Evolutionary conservation across 306 rosid species (phyloP).

Genomic region (Quercus robur): DNA sequence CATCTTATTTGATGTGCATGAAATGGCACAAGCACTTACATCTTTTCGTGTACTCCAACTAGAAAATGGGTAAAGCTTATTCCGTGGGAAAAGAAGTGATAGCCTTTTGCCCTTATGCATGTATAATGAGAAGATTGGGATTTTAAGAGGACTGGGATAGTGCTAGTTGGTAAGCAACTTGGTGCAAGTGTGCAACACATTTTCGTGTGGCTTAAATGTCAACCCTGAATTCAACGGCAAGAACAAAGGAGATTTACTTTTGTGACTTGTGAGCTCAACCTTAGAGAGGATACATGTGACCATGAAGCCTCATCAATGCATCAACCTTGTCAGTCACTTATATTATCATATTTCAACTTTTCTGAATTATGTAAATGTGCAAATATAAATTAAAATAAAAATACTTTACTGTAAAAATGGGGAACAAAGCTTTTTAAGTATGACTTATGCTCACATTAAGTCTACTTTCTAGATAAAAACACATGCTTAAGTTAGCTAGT

Average conservation of each 20-base stretch:
- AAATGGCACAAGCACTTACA: neutral
- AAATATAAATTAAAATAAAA: no score
- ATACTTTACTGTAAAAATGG: no score
- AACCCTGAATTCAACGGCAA: constrained; percentile 27
- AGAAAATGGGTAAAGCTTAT: no score
- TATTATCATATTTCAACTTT: neutral
- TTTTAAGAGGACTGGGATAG: neutral
- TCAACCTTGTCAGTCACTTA: neutral
- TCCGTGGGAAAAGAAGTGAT: no score
- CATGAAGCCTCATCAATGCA: neutral
- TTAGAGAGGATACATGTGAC: constrained; percentile 19
- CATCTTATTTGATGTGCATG: neutral
- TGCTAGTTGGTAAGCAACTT: neutral
- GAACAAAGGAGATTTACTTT: neutral
- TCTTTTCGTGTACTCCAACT: neutral
- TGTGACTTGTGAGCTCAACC: constrained; percentile 12
- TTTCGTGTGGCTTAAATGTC: constrained; percentile 23
- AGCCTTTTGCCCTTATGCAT: no score
- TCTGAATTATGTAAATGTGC: no score
- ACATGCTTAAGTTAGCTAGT: no score
- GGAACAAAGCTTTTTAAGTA: no score
- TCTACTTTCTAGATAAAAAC: no score
- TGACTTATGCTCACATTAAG: no score
- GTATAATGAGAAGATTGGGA: neutral
- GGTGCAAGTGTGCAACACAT: neutral